A percentile compares a stretch with the other conserved stretches of the same genome.
Conservation (phyloP, 2,329 filamentous ascomycete genomes). For the Westerdykella sp. region DNA sequence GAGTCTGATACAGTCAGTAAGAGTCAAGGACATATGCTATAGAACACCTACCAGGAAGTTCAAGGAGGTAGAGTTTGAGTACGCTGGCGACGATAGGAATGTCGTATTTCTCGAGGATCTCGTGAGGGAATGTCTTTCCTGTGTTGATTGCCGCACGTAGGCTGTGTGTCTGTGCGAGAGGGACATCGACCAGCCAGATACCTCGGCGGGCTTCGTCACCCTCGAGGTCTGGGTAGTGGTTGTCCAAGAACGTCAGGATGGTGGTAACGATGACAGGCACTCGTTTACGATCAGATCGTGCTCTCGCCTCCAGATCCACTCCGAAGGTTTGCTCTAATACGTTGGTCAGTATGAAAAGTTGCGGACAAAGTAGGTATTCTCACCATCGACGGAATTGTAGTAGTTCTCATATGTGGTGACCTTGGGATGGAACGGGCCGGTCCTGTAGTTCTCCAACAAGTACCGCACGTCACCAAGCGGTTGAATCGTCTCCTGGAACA, state of each 20-base stretch:
- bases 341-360: constrained; percentile 7
- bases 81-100: constrained; percentile 89
- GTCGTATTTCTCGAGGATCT: constrained; percentile 80
- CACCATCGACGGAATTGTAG: constrained; percentile 87
- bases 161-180: constrained; percentile 75
- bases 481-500: constrained; percentile 98
- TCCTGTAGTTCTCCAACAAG: constrained; percentile 92
- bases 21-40: constrained; percentile 1
- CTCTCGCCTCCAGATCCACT: constrained; percentile 92
- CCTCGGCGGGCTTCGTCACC: constrained; percentile 87
- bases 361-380: constrained; percentile 4
- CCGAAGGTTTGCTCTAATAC: constrained; percentile 82
- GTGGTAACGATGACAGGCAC: constrained; percentile 90
- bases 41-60: constrained; percentile 69
- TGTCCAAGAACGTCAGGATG: constrained; percentile 88
- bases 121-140: constrained; percentile 69
- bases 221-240: constrained; percentile 95
- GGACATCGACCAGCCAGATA: constrained; percentile 93
- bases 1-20: constrained; percentile 59
- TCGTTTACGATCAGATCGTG: constrained; percentile 88
- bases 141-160: constrained; percentile 79
- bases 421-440: constrained; percentile 82
- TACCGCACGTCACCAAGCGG: constrained; percentile 85
- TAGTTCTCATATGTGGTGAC: constrained; percentile 97
- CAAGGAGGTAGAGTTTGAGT: constrained; percentile 88